Evolutionary conservation across 495 filamentous ascomycete species (phyloP), one percentile per base, ranked within the genome.

Genomic region (Daldinia decipiens): DNA sequence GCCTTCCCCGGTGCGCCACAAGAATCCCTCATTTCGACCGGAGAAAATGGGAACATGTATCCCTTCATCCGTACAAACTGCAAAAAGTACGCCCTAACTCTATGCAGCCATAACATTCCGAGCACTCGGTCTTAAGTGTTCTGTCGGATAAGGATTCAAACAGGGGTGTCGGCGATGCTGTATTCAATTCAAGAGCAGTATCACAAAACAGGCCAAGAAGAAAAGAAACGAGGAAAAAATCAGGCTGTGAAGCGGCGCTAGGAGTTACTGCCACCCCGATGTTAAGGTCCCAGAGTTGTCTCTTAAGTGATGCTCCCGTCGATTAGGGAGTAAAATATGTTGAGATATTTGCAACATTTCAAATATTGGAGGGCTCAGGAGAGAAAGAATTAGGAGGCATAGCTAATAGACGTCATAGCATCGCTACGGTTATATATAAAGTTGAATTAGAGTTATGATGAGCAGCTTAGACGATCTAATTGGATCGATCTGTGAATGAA

Each of bases 371-470:
- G n/a, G n/a, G n/a, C n/a, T 53, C 12, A 26, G 8, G 26, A n/a
- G 26, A 53, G 26, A 24, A 24, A 53, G 47, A 12, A 51, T 24
- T 51, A 15, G 0, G 8, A 51, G 29, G 12, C 12, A 43, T n/a
- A 60, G 24, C 53, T 51, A 38, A 50, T 39, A 54, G 31, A 34
- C 40, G 26, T n/a, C 50, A 27, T 19, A 19, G 52, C 34, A 4
- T 13, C 12, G 2, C 3, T n/a, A 68, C 34, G 1, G 29, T 13
- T 34, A 34, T 29, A 26, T 34, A 31, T 32, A 61, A 57, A 24
- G 68, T 71, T 39, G 26, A 62, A 67, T 45, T 71, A 67, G 43
- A 71, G 62, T 67, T 66, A 58, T 67, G 36, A 71, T 51, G 17
- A 43, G 40, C 19, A 31, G 5, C 27, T 45, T 29, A 40, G 3